Evolutionary conservation across 2,329 filamentous ascomycete genomes (phyloP).

Genomic region (Cladophialophora psammophila): DNA sequence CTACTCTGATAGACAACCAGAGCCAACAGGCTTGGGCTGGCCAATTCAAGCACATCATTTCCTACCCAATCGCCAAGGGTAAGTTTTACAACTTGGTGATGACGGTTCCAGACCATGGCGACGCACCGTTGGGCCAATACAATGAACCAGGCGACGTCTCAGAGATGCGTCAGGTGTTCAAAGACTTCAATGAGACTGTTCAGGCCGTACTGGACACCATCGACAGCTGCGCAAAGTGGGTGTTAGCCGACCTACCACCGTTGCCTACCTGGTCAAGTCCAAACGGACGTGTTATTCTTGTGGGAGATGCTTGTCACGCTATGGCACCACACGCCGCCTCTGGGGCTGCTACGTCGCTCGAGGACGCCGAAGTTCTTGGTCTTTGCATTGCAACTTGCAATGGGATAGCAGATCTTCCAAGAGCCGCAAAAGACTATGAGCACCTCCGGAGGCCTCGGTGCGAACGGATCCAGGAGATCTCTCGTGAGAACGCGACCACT

Average conservation of each 20-base stretch:
- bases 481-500: conserved; percentile 20
- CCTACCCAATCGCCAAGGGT: conserved; percentile 21
- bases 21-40: conserved; percentile 24
- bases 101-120: conserved; percentile 11
- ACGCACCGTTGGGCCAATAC: conserved; percentile 36
- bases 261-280: conserved; percentile 44
- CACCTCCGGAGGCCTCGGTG: conserved; percentile 24
- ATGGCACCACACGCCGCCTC: conserved; percentile 55
- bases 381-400: conserved; percentile 6
- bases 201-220: conserved; percentile 17
- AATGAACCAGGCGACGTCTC: conserved; percentile 54
- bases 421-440: conserved; percentile 12
- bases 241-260: conserved; percentile 30
- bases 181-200: conserved; percentile 14
- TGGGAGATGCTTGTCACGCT: conserved; percentile 54
- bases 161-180: conserved; percentile 46
- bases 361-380: conserved; percentile 47
- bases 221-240: conserved; percentile 27
- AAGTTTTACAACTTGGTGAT: conserved; percentile 28
- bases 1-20: conserved; percentile 10
- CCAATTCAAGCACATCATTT: conserved; percentile 20
- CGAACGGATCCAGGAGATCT: conserved; percentile 25
- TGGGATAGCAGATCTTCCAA: conserved; percentile 5
- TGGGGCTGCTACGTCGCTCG: conserved; percentile 52
- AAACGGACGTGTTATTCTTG: conserved; percentile 46